Base-by-base conservation (phyloP, 192 early-diverging fungal genomes). In the Coemansia sp. region DNA sequence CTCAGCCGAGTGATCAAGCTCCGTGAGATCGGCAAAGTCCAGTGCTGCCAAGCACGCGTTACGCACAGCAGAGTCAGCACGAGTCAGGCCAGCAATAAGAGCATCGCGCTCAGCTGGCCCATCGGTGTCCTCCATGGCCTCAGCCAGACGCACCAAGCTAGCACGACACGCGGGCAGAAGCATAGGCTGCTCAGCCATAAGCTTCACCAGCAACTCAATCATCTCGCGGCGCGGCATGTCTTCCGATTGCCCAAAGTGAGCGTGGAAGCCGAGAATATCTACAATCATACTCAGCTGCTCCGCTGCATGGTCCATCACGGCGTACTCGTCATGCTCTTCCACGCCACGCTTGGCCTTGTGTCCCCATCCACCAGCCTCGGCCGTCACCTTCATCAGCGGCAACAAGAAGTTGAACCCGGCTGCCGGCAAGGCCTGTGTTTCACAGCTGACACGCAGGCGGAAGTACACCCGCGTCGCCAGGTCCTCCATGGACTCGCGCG, bases 271-370 rank as follows among this genome's bases (percentile, higher is more conserved):
- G 28, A 92, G 71, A 21, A 91, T 73, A 43, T 88, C 88, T 9
- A 88, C 79, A 11, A 84, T 83, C 72, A 91, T 85, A 33, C 82
- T 77, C 48, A 92, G 83, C 68, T 92, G 90, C 60, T 91, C 90
- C 18, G 75, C 65, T 2, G 76, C 66, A 36, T 62, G 66, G 61
- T 83, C 73, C 59, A 74, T 53, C 48, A 68, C 72, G 24, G 81
- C 81, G 20, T 83, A 83, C 62, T 83, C 81, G 66, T 74, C 76
- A 43, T 77, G 68, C 61, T 73, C 70, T 46, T 77, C 74, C 46
- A 63, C 62, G 20, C 59, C 71, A 16, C 58, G 57, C 45, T 63
- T 57, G 28, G 64, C 60, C 10, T 56, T 46, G 43, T 68, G 76
- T 21, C 82, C 87, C 75, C 90, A 86, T 7, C 89, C 91, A 65